These are phyloP conservation scores for Lactarius pseudohatsudake DNA, from an alignment of 768 basidiomycete species.

Conservation along the genomic window DNA sequence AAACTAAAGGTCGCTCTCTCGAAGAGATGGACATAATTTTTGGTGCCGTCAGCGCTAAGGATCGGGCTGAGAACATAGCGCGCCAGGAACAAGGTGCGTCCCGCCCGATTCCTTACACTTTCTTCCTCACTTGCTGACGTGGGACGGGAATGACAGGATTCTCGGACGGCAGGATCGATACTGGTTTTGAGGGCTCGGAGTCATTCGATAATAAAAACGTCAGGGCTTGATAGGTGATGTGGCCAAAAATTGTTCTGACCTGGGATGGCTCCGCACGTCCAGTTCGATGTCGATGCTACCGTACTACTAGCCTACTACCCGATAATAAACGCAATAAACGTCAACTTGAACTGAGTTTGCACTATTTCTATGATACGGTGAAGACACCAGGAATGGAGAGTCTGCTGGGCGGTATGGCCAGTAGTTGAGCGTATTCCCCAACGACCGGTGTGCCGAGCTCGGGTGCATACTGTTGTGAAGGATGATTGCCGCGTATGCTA, in stretches of 20 bases:
- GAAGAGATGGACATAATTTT: conserved; percentile 60
- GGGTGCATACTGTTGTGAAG: not conserved
- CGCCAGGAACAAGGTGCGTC: conserved; percentile 42
- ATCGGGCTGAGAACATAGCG: conserved; percentile 53
- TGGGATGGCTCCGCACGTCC: not conserved
- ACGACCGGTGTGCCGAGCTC: not conserved
- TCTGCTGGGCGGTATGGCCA: not conserved
- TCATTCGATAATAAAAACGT: not conserved
- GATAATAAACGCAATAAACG: not conserved
- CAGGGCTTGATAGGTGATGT: not conserved
- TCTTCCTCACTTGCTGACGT: conserved; percentile 1
- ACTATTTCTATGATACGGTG: not conserved
- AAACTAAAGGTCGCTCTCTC: conserved; percentile 44
- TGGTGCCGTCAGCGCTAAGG: conserved; percentile 55
- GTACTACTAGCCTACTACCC: not conserved
- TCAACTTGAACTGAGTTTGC: not conserved
- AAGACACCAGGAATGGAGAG: not conserved
- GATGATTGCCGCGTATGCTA: not conserved
- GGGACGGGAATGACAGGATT: conserved; percentile 3
- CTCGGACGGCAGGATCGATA: not conserved
- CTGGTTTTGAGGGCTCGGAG: not conserved
- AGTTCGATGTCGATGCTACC: not conserved
- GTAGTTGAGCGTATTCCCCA: not conserved
- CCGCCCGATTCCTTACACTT: not conserved
- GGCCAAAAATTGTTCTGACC: not conserved